A percentile compares a stretch with the other conserved stretches of the same genome.
These are phyloP conservation scores for Blastobotrys proliferans DNA, from an alignment of 1,139 yeast genomes.

Conservation along the genomic window DNA sequence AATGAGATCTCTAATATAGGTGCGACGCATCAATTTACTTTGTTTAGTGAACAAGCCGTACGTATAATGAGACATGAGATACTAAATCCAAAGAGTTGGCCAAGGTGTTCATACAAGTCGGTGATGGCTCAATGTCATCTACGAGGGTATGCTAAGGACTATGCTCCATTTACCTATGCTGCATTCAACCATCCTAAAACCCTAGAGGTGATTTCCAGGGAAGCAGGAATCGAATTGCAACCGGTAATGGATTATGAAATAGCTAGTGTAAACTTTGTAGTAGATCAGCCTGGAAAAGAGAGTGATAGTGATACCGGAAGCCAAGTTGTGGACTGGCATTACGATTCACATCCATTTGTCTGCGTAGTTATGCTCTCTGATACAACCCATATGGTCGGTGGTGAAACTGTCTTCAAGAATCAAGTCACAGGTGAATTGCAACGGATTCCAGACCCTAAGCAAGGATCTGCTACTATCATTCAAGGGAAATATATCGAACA, in stretches of 20 bases:
- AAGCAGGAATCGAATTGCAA: slow-evolving; percentile 5
- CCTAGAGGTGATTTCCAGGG: not conserved
- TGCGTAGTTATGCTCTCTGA: slow-evolving; percentile 7
- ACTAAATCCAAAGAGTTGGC: not conserved
- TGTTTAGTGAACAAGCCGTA: slow-evolving; percentile 5
- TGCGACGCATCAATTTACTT: slow-evolving; percentile 4
- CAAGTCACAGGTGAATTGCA: not conserved
- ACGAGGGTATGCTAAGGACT: slow-evolving; percentile 2
- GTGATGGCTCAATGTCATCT: slow-evolving; percentile 1
- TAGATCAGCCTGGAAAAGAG: not conserved
- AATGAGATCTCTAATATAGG: slow-evolving; percentile 5
- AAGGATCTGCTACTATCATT: slow-evolving; percentile 5
- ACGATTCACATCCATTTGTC: slow-evolving; percentile 8
- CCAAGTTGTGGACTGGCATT: slow-evolving; percentile 7
- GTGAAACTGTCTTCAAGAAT: slow-evolving; percentile 7
- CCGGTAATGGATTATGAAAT: slow-evolving; percentile 6
- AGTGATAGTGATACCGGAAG: not conserved
- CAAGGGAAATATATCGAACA: slow-evolving; percentile 9
- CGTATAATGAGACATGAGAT: slow-evolving; percentile 5
- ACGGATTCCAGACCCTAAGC: slow-evolving; percentile 4
- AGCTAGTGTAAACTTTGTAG: slow-evolving; percentile 7
- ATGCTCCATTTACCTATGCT: slow-evolving; percentile 6
- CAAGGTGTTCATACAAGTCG: not conserved
- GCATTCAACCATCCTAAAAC: slow-evolving; percentile 7
- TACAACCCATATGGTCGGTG: slow-evolving; percentile 8